Evolutionary conservation across 805 yeast species (phyloP).

Genomic region (Saturnispora besseyi): DNA sequence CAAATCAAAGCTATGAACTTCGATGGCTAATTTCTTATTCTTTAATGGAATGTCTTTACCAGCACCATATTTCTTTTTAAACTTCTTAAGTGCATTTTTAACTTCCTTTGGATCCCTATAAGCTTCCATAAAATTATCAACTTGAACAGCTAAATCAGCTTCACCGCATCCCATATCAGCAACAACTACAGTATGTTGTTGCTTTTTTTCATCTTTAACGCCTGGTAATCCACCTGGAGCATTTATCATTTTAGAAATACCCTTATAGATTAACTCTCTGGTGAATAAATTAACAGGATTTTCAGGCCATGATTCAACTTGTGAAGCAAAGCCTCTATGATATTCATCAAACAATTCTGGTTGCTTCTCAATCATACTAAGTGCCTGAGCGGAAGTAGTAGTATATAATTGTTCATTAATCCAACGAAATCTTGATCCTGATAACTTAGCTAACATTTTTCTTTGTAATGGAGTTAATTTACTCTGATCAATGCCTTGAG

Average conservation of each 20-base stretch:
- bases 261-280: conserved; percentile 51
- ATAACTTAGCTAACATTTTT: conserved; percentile 89
- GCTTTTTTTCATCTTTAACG: conserved; percentile 27
- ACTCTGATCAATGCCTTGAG: conserved; percentile 17
- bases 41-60: conserved; percentile 14
- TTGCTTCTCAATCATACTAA: conserved; percentile 61
- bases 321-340: conserved; percentile 91
- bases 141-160: conserved; percentile 72
- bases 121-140: conserved; percentile 36
- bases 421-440: conserved; percentile 97
- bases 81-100: conserved; percentile 25
- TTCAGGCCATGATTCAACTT: conserved; percentile 97
- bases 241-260: conserved; percentile 54
- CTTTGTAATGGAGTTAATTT: conserved; percentile 81
- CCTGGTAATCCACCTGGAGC: conserved; percentile 98
- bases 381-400: conserved; percentile 66
- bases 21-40: conserved; percentile 32
- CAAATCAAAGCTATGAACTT: conserved; percentile 85
- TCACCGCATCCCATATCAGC: conserved; percentile 99
- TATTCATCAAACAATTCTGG: conserved; percentile 90
- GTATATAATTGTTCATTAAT: conserved; percentile 96
- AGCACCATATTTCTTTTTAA: conserved; percentile 21
- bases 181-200: conserved; percentile 51
- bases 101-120: conserved; percentile 21
- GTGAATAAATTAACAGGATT: conserved; percentile 94